Evolutionary conservation across 2,329 filamentous ascomycete genomes (phyloP), one percentile per base, ranked within the genome.

Genomic region (Aspergillus fumigatus): DNA sequence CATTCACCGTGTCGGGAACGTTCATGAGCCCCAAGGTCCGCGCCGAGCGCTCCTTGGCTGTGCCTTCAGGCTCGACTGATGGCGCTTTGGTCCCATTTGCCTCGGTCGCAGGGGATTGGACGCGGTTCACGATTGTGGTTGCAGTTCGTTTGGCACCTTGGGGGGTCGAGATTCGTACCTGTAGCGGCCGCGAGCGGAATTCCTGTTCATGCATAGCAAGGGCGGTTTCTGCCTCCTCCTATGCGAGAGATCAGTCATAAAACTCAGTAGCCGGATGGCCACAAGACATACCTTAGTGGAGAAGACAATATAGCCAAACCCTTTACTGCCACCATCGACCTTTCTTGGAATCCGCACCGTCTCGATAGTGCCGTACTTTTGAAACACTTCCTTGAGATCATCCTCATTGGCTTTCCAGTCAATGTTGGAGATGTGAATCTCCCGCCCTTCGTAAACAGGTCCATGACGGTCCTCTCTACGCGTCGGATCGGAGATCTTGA

Each of bases 1-100:
- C 90, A 62, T 95, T 97, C 66, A 97, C 85, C 0, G 92, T 97
- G 68, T 97, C 94, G 0, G 94, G 91, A 1, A 99, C 79, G 60
- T 92, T 88, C 75, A 97, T 84, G 27, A 99, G 78, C 9, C 88
- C 88, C 51, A 97, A 81, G 0, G 90, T 94, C 52, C 91, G 86
- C 51, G 86, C 84, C 29, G 79, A 80, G 7, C 76, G 73, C 0
- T 80, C 78, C 25, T 68, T 62, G 56, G 77, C 72, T 0, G 70
- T 53, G 67, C 76, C 80, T 29, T 71, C 65, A 50, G 75, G 67
- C 35, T 80, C 78, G 9, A 72, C 73, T 19, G 64, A 53, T 5
- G 61, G 53, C 8, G 60, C 51, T 25, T 55, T 51, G 4, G 54
- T 59, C 17, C 73, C 70, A 53, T 76, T 68, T 23, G 65, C 65